Percentiles rank a stretch among this genome's conserved stretches.
Evolutionary conservation across 495 filamentous ascomycete species (phyloP).

Genomic region (Penicillium goetzii): DNA sequence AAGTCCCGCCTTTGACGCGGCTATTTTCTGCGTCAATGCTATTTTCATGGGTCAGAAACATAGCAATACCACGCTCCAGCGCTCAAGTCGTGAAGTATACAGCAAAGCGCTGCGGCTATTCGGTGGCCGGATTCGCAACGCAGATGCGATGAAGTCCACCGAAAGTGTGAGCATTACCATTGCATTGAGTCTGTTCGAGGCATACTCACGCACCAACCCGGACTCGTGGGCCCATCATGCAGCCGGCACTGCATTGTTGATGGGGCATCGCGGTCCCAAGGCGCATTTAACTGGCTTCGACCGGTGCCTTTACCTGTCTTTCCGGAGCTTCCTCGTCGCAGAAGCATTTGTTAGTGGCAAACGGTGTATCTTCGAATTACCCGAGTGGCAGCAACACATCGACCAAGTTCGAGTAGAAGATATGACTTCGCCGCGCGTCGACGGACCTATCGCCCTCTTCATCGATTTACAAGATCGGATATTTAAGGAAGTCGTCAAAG

Average conservation of each 20-base stretch:
- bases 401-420: slow-evolving; percentile 31
- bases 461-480: slow-evolving; percentile 32
- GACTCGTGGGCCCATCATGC: slow-evolving; percentile 40
- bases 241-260: slow-evolving; percentile 33
- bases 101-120: slow-evolving; percentile 38
- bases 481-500: slow-evolving; percentile 29
- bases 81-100: slow-evolving; percentile 35
- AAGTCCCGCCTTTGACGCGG: slow-evolving; percentile 29
- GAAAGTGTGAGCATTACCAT: slow-evolving; percentile 37
- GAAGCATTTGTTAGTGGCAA: slow-evolving; percentile 30
- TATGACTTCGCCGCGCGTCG: slow-evolving; percentile 22
- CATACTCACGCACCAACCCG: slow-evolving; percentile 33
- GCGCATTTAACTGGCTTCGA: slow-evolving; percentile 36
- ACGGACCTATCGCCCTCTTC: slow-evolving; percentile 24
- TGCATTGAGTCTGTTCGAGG: slow-evolving; percentile 36
- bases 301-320: slow-evolving; percentile 33
- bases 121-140: slow-evolving; percentile 30
- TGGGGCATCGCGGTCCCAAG: slow-evolving; percentile 36
- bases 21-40: slow-evolving; percentile 27
- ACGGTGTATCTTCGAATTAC: slow-evolving; percentile 31
- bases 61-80: slow-evolving; percentile 20
- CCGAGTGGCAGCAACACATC: slow-evolving; percentile 37
- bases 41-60: slow-evolving; percentile 27
- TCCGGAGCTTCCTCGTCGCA: slow-evolving; percentile 35
- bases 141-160: slow-evolving; percentile 20